Evolutionary conservation across 345 rosid genomes (phyloP), one percentile per base, ranked within the genome.

Genomic region (Balakata baccata): DNA sequence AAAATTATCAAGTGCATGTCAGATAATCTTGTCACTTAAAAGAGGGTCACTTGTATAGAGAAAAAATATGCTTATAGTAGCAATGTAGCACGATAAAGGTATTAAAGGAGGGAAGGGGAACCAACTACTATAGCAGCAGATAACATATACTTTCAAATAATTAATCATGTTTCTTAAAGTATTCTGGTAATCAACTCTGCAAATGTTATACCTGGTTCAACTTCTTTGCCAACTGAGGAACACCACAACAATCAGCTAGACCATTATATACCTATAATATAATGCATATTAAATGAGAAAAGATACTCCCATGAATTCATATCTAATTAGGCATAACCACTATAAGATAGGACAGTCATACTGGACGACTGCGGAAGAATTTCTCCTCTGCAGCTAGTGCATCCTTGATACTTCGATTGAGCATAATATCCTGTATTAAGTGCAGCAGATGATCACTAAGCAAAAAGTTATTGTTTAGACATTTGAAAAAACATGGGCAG

Each of bases 171-270:
- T 56, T 46, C 39, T 64, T 7, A 22, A 22, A 58, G 16, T 20
- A 57, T 61, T 69, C 22, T 47, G 11, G 69, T 38, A 68, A 68
- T 56, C 68, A 45, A 67, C 39, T 61, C 52, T 53, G 16, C 66
- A 81, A 58, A 66, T 20, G 41, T 66, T 61, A 54, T 86, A 92
- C 98, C 92, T 90, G 97, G 77, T 94, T 94, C 86, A 94, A 83
- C 80, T 90, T 94, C 85, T 92, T 94, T 52, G 98, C 98, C 82
- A 92, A 58, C 76, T 94, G 98, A 73, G 98, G 92, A 78, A 92
- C 85, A 51, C 98, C 98, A 87, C 96, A 92, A 17, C 94, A 89
- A 83, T 92, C 98, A n/a, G 88, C 88, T 17, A 94, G 84, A 81
- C 88, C 86, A 69, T 81, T 90, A 84, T 94, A 94, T 50, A 84